Conservation (phyloP, 192 early-diverging fungal genomes). For the Powellomyces hirtus region DNA sequence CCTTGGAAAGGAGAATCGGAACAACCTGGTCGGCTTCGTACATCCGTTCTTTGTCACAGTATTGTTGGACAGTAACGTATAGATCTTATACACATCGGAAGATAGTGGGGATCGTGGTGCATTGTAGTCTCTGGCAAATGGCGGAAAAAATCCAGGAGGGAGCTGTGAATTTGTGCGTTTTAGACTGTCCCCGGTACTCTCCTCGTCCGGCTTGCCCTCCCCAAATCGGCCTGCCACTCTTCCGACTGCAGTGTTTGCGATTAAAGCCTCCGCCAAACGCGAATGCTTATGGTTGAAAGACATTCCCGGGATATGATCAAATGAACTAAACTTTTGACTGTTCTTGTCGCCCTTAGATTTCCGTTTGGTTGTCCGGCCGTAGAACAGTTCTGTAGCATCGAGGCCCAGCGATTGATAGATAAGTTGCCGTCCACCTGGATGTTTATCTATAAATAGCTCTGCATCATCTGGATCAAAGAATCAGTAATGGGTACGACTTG, state of each 20-base stretch:
- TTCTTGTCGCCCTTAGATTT: neutral
- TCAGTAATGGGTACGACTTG: neutral
- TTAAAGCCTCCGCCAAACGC: slow-evolving; percentile 28
- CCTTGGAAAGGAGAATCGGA: neutral
- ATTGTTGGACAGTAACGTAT: neutral
- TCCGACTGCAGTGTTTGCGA: slow-evolving; percentile 33
- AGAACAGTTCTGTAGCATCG: slow-evolving; percentile 29
- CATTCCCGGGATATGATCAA: neutral
- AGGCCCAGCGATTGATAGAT: slow-evolving; percentile 19
- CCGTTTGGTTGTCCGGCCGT: neutral
- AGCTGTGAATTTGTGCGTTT: neutral
- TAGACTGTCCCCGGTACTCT: neutral
- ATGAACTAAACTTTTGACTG: neutral
- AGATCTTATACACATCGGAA: neutral
- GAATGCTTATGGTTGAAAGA: slow-evolving; percentile 28
- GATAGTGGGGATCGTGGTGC: neutral
- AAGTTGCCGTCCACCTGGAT: slow-evolving; percentile 27
- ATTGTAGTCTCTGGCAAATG: neutral
- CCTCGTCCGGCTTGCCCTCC: neutral
- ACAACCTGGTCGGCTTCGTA: neutral
- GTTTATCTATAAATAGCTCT: slow-evolving; percentile 18
- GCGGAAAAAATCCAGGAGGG: neutral
- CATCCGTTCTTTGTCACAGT: neutral
- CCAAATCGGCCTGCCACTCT: neutral
- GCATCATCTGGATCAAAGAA: slow-evolving; percentile 22